phyloP scores from a whole-genome alignment of 2,329 filamentous ascomycete species.

The Chrysoporthe deuterocubensis region DNA sequence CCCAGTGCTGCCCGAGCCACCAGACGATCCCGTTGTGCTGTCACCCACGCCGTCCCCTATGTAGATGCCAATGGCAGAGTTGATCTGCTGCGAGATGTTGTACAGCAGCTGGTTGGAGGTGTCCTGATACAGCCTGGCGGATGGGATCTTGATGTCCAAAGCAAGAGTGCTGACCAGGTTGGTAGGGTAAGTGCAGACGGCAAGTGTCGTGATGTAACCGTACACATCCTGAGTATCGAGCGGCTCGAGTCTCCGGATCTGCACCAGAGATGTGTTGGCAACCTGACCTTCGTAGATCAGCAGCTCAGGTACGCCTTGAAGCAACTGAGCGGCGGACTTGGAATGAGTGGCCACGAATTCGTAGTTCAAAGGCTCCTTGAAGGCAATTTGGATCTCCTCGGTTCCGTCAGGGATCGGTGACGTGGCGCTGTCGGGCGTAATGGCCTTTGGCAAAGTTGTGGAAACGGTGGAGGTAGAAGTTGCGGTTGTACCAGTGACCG shows the following conservation, averaged over 20 bases:
- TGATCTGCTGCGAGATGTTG: slow-evolving; percentile 79
- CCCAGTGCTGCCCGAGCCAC: slow-evolving; percentile 44
- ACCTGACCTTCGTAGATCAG: slow-evolving; percentile 69
- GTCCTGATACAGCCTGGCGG: slow-evolving; percentile 76
- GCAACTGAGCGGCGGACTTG: slow-evolving; percentile 82
- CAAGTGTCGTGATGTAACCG: slow-evolving; percentile 80
- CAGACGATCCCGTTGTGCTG: slow-evolving; percentile 37
- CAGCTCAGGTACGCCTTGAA: slow-evolving; percentile 74
- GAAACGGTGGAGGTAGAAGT: slow-evolving; percentile 60
- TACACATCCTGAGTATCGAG: slow-evolving; percentile 71
- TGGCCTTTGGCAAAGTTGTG: slow-evolving; percentile 71
- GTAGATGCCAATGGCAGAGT: slow-evolving; percentile 75
- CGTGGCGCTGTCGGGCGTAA: slow-evolving; percentile 68
- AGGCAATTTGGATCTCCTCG: slow-evolving; percentile 81
- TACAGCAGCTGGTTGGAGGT: slow-evolving; percentile 61
- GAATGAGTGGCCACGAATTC: slow-evolving; percentile 74
- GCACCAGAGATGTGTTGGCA: slow-evolving; percentile 52
- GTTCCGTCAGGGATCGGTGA: slow-evolving; percentile 62
- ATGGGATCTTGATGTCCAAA: slow-evolving; percentile 61
- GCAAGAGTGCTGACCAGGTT: slow-evolving; percentile 26
- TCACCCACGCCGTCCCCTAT: slow-evolving; percentile 49
- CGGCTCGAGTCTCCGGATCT: slow-evolving; percentile 74
- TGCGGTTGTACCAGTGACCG: slow-evolving; percentile 43
- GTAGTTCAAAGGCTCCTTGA: slow-evolving; percentile 81
- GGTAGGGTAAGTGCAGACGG: slow-evolving; percentile 60